Percentiles rank a stretch among this genome's conserved stretches.
phyloP scores from a whole-genome alignment of 2,329 filamentous ascomycete species.

The Scopulariopsis brevicaulis region DNA sequence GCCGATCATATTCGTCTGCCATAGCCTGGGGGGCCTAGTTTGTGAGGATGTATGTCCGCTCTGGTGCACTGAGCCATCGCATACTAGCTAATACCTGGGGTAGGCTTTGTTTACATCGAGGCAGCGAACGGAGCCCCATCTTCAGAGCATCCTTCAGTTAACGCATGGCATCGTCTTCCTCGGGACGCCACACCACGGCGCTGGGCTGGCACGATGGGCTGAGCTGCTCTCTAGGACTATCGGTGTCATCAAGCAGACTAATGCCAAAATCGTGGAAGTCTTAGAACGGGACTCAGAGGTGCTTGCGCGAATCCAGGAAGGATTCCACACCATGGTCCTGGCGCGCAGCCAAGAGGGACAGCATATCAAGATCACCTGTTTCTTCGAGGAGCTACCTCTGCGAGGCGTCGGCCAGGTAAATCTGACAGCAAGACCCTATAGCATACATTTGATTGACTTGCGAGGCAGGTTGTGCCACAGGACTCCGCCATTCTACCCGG shows the following conservation, averaged over 20 bases:
- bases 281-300: slow-evolving; percentile 13
- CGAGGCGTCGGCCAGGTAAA: no score
- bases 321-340: slow-evolving; percentile 16
- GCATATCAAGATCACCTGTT: slow-evolving; percentile 15
- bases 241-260: no score
- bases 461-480: no score
- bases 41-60: slow-evolving; percentile 13
- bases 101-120: not conserved
- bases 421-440: no score
- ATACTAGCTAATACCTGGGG: not conserved
- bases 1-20: slow-evolving; percentile 14
- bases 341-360: slow-evolving; percentile 8
- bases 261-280: not conserved
- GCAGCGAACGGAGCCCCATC: not conserved
- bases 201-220: not conserved
- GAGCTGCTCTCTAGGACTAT: not conserved
- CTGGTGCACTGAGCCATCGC: slow-evolving; percentile 7
- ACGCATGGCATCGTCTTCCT: not conserved
- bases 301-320: slow-evolving; percentile 15
- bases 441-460: no score
- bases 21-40: slow-evolving; percentile 14
- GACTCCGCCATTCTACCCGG: no score
- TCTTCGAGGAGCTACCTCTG: no score
- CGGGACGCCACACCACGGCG: not conserved
- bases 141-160: not conserved